phyloP scores from a whole-genome alignment of 1,284 basidiomycete species.

The Fomitopsis pinicola region DNA sequence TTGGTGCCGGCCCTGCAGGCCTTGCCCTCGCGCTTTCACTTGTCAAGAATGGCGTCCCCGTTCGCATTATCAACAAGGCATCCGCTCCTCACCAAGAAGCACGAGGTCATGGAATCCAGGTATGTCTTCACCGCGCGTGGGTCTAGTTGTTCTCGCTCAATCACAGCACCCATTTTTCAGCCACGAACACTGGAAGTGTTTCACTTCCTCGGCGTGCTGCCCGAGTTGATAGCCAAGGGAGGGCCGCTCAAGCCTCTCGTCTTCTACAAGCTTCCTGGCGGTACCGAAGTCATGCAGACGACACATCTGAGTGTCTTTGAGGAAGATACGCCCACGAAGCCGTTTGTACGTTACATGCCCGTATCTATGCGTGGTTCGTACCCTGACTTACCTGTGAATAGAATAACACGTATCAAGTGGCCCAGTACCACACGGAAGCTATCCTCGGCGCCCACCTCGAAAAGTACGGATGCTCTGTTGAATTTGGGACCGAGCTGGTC shows the following conservation, averaged over 20 bases:
- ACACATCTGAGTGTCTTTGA: not conserved
- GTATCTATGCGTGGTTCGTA: not conserved
- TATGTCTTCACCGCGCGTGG: not conserved
- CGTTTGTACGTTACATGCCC: conserved; percentile 15
- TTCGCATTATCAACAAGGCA: conserved; percentile 32
- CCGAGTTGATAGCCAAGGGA: conserved; percentile 6
- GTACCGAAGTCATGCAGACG: conserved; percentile 5
- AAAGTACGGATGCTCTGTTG: conserved; percentile 23
- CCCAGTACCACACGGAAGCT: conserved; percentile 23
- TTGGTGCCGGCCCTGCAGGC: conserved; percentile 20
- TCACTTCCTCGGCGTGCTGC: conserved; percentile 12
- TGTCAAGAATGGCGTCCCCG: conserved; percentile 17
- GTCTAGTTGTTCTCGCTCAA: no score
- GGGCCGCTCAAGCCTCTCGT: not conserved
- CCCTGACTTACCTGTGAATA: not conserved
- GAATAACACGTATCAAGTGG: conserved; percentile 14
- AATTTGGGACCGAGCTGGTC: conserved; percentile 24
- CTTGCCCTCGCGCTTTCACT: conserved; percentile 18
- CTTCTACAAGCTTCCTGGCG: conserved; percentile 12
- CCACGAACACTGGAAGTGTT: conserved; percentile 14
- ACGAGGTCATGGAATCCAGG: conserved; percentile 24
- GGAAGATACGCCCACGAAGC: conserved; percentile 13
- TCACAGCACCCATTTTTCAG: not conserved
- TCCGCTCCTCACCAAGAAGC: conserved; percentile 12
- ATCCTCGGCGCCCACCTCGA: conserved; percentile 25